Evolutionary conservation across 1,284 basidiomycete genomes (phyloP).

Genomic region (Somion occarium): DNA sequence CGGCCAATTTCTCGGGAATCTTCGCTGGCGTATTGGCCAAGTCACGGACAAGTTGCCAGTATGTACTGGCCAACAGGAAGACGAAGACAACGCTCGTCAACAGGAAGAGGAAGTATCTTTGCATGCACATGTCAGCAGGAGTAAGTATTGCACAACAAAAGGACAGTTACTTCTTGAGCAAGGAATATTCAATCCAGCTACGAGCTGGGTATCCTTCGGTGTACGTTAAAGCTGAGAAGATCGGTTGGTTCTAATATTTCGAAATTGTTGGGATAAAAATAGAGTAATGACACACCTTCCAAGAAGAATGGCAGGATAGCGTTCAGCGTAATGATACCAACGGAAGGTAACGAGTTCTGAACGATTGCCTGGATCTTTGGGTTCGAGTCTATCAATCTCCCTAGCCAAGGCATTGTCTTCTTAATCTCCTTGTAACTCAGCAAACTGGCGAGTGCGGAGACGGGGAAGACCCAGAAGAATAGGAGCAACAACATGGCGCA

Average conservation of each 20-base stretch:
- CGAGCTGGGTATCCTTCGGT: slow-evolving; percentile 85
- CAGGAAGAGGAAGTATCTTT: slow-evolving; percentile 90
- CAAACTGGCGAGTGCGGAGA: slow-evolving; percentile 78
- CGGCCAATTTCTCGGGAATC: slow-evolving; percentile 86
- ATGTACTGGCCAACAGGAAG: slow-evolving; percentile 87
- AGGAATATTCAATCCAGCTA: slow-evolving; percentile 90
- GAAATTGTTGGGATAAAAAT: neutral
- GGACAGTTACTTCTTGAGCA: slow-evolving; percentile 75
- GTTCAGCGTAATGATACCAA: slow-evolving; percentile 89
- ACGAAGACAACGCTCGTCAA: slow-evolving; percentile 95
- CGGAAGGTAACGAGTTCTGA: slow-evolving; percentile 87
- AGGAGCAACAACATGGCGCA: slow-evolving; percentile 65
- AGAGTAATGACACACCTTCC: slow-evolving; percentile 57
- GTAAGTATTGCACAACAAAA: slow-evolving; percentile 4
- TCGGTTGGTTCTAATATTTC: too few species aligned
- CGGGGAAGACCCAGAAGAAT: slow-evolving; percentile 86
- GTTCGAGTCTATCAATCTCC: slow-evolving; percentile 72
- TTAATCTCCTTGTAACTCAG: slow-evolving; percentile 92
- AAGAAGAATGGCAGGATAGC: slow-evolving; percentile 86
- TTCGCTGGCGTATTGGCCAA: slow-evolving; percentile 84
- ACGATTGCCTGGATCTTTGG: slow-evolving; percentile 82
- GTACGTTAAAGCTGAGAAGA: slow-evolving; percentile 70
- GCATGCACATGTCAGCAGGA: neutral
- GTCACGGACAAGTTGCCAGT: slow-evolving; percentile 85
- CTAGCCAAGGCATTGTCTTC: slow-evolving; percentile 84